Conservation (phyloP, 208 protist species). For the Eutreptiella sp. region DNA sequence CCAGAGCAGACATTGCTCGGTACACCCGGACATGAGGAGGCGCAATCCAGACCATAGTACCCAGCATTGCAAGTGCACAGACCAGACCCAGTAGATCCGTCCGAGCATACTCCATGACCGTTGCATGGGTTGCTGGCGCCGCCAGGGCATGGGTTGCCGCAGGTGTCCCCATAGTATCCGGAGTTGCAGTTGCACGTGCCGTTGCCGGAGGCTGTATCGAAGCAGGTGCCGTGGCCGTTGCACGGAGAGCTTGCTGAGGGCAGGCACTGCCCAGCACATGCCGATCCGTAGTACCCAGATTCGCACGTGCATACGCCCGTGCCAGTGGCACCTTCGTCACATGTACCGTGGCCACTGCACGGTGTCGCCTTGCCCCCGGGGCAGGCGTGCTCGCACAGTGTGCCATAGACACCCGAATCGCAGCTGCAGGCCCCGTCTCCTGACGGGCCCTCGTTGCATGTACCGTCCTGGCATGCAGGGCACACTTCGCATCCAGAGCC, state of each 20-base stretch:
- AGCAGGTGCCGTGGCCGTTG: slow-evolving; percentile 7
- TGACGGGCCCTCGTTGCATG: slow-evolving; percentile 21
- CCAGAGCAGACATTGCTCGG: slow-evolving; percentile 7
- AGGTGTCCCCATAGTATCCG: slow-evolving; percentile 8
- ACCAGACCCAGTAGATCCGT: slow-evolving; percentile 14
- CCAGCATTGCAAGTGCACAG: slow-evolving; percentile 8
- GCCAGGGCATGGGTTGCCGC: background rate
- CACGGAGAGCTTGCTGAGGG: background rate
- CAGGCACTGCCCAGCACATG: background rate
- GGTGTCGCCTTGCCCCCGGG: slow-evolving; percentile 15
- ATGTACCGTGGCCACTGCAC: slow-evolving; percentile 24
- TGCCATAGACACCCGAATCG: slow-evolving; percentile 9
- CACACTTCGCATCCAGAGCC: background rate
- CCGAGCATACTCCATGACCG: slow-evolving; percentile 7
- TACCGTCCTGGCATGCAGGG: background rate
- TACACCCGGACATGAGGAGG: background rate
- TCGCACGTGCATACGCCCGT: slow-evolving; percentile 18
- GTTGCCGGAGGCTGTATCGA: slow-evolving; percentile 14
- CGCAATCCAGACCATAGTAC: background rate
- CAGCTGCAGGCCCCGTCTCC: slow-evolving; percentile 18
- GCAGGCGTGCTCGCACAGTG: slow-evolving; percentile 20
- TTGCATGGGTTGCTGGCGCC: background rate
- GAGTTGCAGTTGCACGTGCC: background rate
- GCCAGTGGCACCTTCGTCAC: slow-evolving; percentile 4
- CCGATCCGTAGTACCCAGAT: background rate